These are phyloP conservation scores for Trichoderma reesei DNA, from an alignment of 495 filamentous ascomycete genomes.

Conservation along the genomic window DNA sequence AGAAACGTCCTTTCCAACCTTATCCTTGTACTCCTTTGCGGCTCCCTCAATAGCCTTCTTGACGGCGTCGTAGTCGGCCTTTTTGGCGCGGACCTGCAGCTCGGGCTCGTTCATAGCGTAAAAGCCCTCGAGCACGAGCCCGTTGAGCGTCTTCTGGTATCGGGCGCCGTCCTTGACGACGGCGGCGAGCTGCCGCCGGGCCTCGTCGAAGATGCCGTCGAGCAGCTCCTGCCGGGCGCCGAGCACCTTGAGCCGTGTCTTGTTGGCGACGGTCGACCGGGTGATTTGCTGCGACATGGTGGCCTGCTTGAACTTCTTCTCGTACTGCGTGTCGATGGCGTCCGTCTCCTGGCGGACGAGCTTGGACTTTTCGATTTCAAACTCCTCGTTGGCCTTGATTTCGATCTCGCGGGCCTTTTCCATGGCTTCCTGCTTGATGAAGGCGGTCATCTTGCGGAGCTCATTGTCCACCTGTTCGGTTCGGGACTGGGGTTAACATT, in stretches of 20 bases:
- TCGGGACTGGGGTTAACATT: neutral
- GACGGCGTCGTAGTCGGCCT: constrained; percentile 65
- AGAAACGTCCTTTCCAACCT: constrained; percentile 52
- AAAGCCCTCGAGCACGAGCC: constrained; percentile 77
- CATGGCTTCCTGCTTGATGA: constrained; percentile 96
- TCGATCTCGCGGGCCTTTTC: constrained; percentile 96
- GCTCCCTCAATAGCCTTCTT: constrained; percentile 69
- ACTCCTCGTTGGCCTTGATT: constrained; percentile 96
- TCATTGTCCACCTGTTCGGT: constrained; percentile 69
- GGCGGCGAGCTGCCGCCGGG: constrained; percentile 53
- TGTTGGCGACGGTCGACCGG: constrained; percentile 87
- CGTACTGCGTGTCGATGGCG: constrained; percentile 83
- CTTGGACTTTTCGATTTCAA: constrained; percentile 96
- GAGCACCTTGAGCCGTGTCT: constrained; percentile 81
- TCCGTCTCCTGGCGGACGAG: constrained; percentile 90
- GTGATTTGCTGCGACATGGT: constrained; percentile 97
- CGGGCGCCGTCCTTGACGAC: constrained; percentile 57
- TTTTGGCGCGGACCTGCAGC: constrained; percentile 59
- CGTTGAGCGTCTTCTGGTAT: constrained; percentile 67
- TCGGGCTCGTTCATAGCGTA: constrained; percentile 78
- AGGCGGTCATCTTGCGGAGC: constrained; percentile 99
- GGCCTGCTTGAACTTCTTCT: constrained; percentile 97
- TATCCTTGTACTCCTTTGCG: constrained; percentile 69
- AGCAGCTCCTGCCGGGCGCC: constrained; percentile 78
- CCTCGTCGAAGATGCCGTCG: constrained; percentile 80